Conservation (phyloP, 2,329 filamentous ascomycete genomes). For the Phoma sp. region DNA sequence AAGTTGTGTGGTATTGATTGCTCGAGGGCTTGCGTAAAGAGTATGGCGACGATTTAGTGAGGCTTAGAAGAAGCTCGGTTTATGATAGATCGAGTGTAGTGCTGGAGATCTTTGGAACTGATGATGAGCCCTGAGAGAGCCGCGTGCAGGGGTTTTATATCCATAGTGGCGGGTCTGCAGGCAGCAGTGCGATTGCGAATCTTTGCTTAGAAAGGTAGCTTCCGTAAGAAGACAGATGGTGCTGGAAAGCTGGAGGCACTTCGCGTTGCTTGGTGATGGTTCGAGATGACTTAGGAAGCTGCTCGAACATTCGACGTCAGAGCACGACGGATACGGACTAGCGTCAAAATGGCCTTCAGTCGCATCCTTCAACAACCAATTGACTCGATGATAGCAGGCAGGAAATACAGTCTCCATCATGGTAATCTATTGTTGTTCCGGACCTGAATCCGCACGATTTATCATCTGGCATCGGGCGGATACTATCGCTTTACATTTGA, state of each 20-base stretch:
- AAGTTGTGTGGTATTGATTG: slow-evolving; percentile 5
- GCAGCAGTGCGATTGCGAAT: slow-evolving; percentile 35
- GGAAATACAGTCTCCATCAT: no score
- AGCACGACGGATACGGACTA: no score
- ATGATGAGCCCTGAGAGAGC: slow-evolving; percentile 30
- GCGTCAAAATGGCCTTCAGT: no score
- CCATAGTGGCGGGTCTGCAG: slow-evolving; percentile 32
- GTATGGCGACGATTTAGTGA: slow-evolving; percentile 16
- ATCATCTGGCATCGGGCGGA: no score
- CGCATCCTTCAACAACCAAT: no score
- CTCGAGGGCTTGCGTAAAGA: slow-evolving; percentile 5
- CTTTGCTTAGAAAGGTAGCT: slow-evolving; percentile 36
- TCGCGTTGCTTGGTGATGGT: slow-evolving; percentile 34
- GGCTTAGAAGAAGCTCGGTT: slow-evolving; percentile 26
- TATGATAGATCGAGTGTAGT: slow-evolving; percentile 30
- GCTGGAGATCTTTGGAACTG: slow-evolving; percentile 26
- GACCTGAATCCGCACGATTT: no score
- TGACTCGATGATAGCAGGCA: no score
- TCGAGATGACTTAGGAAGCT: slow-evolving; percentile 30
- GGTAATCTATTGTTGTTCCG: no score
- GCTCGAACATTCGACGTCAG: slow-evolving; percentile 27
- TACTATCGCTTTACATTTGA: no score
- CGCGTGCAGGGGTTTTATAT: slow-evolving; percentile 38
- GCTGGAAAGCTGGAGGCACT: slow-evolving; percentile 32
- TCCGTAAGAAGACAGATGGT: slow-evolving; percentile 33